phyloP scores from a whole-genome alignment of 179 eudicot species.

The Beta corolliflora region DNA sequence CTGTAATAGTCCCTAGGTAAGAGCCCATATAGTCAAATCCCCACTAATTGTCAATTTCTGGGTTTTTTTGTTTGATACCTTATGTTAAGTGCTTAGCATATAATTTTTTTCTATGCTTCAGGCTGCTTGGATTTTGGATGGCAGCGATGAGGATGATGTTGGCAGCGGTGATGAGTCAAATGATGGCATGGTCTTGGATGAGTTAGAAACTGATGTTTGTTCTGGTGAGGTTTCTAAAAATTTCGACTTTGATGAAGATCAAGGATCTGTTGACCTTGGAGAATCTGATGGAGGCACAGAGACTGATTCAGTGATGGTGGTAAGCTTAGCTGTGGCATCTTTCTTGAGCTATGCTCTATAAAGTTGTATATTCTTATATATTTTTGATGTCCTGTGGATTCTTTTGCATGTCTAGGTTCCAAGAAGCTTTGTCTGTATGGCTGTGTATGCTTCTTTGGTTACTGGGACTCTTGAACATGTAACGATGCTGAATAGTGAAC shows the following conservation, averaged over 20 bases:
- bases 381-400: neutral
- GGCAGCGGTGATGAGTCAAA: slow-evolving; percentile 55
- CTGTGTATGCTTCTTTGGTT: neutral
- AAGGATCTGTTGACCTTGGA: slow-evolving; percentile 62
- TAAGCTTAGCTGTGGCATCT: slow-evolving; percentile 33
- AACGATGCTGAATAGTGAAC: neutral
- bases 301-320: slow-evolving; percentile 80
- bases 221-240: slow-evolving; percentile 33
- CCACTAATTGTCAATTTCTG: neutral
- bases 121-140: slow-evolving; percentile 97
- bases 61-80: neutral
- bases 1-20: neutral
- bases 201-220: slow-evolving; percentile 35
- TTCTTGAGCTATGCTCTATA: slow-evolving; percentile 4
- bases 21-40: neutral
- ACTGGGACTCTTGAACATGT: neutral
- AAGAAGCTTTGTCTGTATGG: neutral
- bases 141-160: slow-evolving; percentile 61
- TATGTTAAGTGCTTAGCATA: neutral
- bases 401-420: neutral
- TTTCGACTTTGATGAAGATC: slow-evolving; percentile 74
- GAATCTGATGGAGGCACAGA: slow-evolving; percentile 79
- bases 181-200: slow-evolving; percentile 87
- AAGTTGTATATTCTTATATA: neutral
- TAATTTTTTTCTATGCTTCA: slow-evolving; percentile 34